Conservation (phyloP, 2,329 filamentous ascomycete species). For the Arthrobotrys entomopaga region DNA sequence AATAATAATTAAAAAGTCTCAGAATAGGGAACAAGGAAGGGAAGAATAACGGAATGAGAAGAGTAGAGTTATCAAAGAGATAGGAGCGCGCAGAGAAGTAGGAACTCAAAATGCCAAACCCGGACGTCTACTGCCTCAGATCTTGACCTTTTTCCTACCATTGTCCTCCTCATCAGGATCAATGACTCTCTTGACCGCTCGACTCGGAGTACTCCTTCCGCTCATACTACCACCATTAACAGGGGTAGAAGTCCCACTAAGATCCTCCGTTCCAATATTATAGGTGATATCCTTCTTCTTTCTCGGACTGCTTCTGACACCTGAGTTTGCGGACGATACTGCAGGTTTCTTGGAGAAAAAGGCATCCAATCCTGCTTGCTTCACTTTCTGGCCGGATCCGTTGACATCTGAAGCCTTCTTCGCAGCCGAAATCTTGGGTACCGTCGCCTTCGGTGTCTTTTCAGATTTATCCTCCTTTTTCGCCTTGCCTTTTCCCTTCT, state of each 20-base stretch:
- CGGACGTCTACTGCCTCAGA: conserved; percentile 57
- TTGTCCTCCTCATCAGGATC: conserved; percentile 41
- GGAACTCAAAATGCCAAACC: too few relatives aligned
- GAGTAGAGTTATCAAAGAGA: too few relatives aligned
- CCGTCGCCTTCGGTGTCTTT: conserved; percentile 24
- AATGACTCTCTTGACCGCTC: conserved; percentile 35
- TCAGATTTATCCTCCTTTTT: conserved; percentile 23
- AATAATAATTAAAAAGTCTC: too few relatives aligned
- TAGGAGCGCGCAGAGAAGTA: too few relatives aligned
- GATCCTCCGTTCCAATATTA: conserved; percentile 16
- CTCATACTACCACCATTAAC: conserved; percentile 42
- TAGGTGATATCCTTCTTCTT: conserved; percentile 35
- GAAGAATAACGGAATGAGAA: too few relatives aligned
- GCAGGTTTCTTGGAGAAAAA: conserved; percentile 49
- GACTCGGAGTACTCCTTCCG: conserved; percentile 49
- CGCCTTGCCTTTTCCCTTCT: conserved; percentile 30
- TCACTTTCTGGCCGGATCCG: conserved; percentile 24
- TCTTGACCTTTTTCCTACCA: conserved; percentile 45
- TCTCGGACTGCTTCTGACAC: conserved; percentile 52
- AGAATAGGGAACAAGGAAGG: too few relatives aligned
- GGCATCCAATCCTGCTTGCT: conserved; percentile 43
- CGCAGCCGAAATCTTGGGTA: conserved; percentile 24
- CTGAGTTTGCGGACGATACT: background rate
- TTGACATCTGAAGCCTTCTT: conserved; percentile 30
- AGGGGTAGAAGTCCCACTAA: conserved; percentile 39